Evolutionary conservation across 192 early-diverging fungal genomes (phyloP).

Genomic region (Coemansia sp.): DNA sequence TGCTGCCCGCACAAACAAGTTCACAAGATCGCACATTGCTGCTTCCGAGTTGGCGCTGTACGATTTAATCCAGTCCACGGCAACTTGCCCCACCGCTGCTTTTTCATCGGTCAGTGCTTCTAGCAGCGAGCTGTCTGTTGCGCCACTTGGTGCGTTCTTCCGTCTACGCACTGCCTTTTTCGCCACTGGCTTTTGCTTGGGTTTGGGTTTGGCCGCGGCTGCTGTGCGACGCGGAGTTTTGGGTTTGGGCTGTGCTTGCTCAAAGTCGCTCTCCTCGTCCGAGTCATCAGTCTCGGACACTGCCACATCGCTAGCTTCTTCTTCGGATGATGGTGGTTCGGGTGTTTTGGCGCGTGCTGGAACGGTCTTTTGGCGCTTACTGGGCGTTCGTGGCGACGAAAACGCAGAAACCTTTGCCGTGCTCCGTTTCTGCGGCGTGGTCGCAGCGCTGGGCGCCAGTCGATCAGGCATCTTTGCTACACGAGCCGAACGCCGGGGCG

Average conservation of each 20-base stretch:
- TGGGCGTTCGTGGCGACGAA: conserved; percentile 12
- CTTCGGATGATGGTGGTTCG: not conserved
- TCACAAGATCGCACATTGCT: conserved; percentile 71
- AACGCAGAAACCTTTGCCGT: conserved; percentile 19
- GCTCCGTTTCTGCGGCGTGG: conserved; percentile 44
- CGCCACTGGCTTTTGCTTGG: not conserved
- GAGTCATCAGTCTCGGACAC: conserved; percentile 18
- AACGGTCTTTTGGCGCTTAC: conserved; percentile 27
- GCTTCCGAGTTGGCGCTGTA: conserved; percentile 58
- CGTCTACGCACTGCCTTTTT: not conserved
- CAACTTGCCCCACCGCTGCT: conserved; percentile 60
- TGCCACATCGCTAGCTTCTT: not conserved
- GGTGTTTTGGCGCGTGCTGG: not conserved
- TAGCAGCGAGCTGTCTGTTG: conserved; percentile 21
- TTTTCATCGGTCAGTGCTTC: conserved; percentile 55
- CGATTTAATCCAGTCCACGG: conserved; percentile 69
- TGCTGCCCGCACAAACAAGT: conserved; percentile 62
- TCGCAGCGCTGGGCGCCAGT: conserved; percentile 16
- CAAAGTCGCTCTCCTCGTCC: conserved; percentile 12
- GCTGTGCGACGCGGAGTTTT: not conserved
- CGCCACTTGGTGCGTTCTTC: not conserved
- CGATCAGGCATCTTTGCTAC: conserved; percentile 35
- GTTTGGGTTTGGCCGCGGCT: not conserved
- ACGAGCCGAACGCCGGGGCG: conserved; percentile 42
- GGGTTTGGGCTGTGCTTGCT: not conserved